Evolutionary conservation across 2,329 filamentous ascomycete genomes (phyloP).

Genomic region (Sporothrix inflata): DNA sequence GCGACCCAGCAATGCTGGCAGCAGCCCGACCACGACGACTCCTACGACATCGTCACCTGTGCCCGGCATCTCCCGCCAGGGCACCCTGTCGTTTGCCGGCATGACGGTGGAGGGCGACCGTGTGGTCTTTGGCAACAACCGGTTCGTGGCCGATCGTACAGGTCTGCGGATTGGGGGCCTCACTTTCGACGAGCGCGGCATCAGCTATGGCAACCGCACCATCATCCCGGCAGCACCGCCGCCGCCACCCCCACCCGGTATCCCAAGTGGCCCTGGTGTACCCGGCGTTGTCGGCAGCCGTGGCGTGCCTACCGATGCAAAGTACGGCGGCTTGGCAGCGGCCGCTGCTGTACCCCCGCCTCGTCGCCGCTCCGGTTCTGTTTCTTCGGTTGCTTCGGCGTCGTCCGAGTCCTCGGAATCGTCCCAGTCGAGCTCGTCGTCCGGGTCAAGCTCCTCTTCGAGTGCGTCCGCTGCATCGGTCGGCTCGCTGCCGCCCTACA

Average conservation of each 20-base stretch:
- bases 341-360: background rate
- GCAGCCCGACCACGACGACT: background rate
- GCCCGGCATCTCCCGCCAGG: background rate
- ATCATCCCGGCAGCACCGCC: conserved; percentile 32
- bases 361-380: background rate
- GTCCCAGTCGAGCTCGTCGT: conserved; percentile 39
- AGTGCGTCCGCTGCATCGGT: conserved; percentile 48
- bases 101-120: conserved; percentile 50
- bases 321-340: background rate
- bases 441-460: conserved; percentile 42
- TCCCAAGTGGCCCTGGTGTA: background rate
- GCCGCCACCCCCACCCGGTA: background rate
- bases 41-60: background rate
- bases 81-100: conserved; percentile 39
- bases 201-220: conserved; percentile 37
- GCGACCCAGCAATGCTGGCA: background rate
- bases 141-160: conserved; percentile 49
- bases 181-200: conserved; percentile 45
- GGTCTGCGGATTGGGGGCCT: conserved; percentile 53
- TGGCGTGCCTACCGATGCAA: background rate
- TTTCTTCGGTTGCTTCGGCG: conserved; percentile 41
- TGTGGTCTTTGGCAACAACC: conserved; percentile 48
- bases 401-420: conserved; percentile 38
- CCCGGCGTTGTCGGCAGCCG: background rate
- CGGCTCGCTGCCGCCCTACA: conserved; percentile 58